Percentiles rank a stretch among this genome's conserved stretches.
Conservation (phyloP, 352 stramenopile genomes). For the Phytophthora pluvialis region DNA sequence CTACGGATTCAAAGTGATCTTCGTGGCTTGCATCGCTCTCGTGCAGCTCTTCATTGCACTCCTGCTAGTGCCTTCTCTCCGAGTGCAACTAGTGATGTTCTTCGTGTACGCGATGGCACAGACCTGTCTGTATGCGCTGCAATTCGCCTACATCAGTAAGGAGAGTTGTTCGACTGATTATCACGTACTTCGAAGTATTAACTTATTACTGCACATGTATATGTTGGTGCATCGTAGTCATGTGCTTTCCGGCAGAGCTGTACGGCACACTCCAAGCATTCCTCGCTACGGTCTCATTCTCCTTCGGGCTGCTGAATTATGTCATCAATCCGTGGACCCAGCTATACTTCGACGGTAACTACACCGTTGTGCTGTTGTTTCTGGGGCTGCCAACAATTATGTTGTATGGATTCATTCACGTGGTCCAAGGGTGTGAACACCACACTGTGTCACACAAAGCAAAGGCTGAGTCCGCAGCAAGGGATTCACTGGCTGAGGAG, state of each 20-base stretch:
- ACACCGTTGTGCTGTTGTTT: constrained; percentile 59
- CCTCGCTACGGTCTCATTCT: constrained; percentile 70
- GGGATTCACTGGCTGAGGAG: constrained; percentile 30
- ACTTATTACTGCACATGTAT: not conserved
- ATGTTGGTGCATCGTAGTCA: constrained; percentile 49
- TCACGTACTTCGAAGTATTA: not conserved
- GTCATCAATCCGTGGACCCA: constrained; percentile 79
- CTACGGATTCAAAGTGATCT: constrained; percentile 83
- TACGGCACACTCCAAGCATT: constrained; percentile 85
- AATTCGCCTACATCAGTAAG: constrained; percentile 89
- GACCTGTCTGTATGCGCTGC: constrained; percentile 77
- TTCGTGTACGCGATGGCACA: constrained; percentile 81
- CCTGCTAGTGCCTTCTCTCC: constrained; percentile 66
- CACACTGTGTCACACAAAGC: constrained; percentile 50
- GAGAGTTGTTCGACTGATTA: constrained; percentile 7
- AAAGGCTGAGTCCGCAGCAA: constrained; percentile 20
- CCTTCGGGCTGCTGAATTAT: constrained; percentile 78
- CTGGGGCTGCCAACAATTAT: constrained; percentile 59
- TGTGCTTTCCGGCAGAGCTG: constrained; percentile 77
- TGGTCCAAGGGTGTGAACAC: constrained; percentile 69
- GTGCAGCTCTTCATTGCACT: constrained; percentile 71
- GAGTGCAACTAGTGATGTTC: constrained; percentile 69
- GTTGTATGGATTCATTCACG: constrained; percentile 72
- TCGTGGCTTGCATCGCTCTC: constrained; percentile 63
- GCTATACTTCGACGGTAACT: constrained; percentile 70